Conservation (phyloP, 345 rosid species). For the Orychophragmus violaceus region DNA sequence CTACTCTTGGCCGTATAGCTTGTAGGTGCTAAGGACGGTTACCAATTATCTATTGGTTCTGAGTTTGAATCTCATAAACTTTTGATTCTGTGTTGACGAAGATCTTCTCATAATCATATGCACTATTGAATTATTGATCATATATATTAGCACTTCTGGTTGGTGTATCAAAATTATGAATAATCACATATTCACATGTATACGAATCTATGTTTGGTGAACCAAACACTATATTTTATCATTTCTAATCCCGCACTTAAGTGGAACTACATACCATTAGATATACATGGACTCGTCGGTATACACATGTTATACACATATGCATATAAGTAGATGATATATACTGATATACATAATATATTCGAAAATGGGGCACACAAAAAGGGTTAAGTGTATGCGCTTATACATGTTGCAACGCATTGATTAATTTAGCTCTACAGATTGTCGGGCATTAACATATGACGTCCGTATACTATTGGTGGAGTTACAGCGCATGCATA, state of each 20-base stretch:
- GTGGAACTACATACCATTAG: background rate
- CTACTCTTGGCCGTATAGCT: background rate
- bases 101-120: background rate
- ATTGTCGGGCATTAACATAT: constrained; percentile 21
- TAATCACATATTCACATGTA: background rate
- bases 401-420: constrained; percentile 11
- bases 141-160: background rate
- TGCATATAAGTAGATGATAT: background rate
- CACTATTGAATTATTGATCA: background rate
- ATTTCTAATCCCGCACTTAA: background rate
- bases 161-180: constrained; percentile 4
- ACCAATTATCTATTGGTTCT: background rate
- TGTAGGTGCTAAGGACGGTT: background rate
- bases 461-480: constrained; percentile 8
- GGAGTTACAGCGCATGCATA: constrained; percentile 26
- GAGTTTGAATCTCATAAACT: background rate
- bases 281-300: background rate
- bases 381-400: background rate
- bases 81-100: background rate
- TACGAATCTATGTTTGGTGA: constrained; percentile 19
- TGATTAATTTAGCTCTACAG: constrained; percentile 3
- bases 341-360: background rate
- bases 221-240: constrained; percentile 16
- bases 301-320: background rate
- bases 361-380: background rate